These are phyloP conservation scores for Cytospora paraplurivora DNA, from an alignment of 2,329 filamentous ascomycete species.

Conservation along the genomic window DNA sequence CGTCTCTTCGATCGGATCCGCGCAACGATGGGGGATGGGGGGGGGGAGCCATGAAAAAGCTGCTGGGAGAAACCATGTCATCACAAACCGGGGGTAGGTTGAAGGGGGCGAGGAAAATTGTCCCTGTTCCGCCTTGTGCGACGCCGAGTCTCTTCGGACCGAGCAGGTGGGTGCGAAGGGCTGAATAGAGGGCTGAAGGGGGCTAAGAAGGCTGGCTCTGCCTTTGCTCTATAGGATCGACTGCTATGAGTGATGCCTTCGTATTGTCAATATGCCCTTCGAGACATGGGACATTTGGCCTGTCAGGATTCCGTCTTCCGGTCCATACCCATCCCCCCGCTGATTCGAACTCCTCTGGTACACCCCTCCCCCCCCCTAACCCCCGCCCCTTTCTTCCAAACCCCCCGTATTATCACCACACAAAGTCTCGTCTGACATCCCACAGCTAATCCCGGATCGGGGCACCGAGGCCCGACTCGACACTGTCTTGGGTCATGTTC, in stretches of 20 bases:
- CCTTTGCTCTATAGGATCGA: neutral
- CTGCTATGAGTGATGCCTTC: conserved; percentile 5
- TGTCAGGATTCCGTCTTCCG: conserved; percentile 3
- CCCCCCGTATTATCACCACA: conserved; percentile 5
- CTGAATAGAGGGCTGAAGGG: neutral
- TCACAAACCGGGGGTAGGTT: neutral
- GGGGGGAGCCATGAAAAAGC: no score
- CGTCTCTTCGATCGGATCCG: neutral
- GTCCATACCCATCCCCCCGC: neutral
- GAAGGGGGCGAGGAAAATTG: conserved; percentile 17
- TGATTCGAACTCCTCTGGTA: no score
- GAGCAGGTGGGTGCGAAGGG: conserved; percentile 7
- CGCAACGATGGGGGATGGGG: no score
- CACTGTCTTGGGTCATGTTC: conserved; percentile 11
- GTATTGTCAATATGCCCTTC: conserved; percentile 19
- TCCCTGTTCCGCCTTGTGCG: conserved; percentile 22
- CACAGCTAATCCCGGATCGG: conserved; percentile 9
- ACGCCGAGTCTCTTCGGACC: conserved; percentile 24
- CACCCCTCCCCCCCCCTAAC: no score
- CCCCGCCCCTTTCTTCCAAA: no score
- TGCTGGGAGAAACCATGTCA: conserved; percentile 2
- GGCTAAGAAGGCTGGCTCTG: no score
- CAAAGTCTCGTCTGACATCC: neutral
- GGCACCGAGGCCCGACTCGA: conserved; percentile 6
- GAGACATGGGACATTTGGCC: conserved; percentile 22